phyloP scores from a whole-genome alignment of 768 basidiomycete species.

The Pleurotus citrinopileatus region DNA sequence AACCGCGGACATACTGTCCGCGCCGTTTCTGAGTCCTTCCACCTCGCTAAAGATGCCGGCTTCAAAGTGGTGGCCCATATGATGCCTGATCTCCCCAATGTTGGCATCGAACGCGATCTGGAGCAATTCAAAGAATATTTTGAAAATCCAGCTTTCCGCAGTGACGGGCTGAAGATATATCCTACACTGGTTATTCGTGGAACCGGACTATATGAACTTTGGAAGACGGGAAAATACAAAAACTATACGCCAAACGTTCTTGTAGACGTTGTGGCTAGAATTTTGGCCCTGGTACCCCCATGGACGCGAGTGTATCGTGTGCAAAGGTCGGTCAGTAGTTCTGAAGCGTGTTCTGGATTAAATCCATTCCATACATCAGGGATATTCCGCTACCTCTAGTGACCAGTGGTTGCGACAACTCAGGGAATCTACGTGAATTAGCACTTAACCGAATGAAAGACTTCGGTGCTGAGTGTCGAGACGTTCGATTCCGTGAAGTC shows the following conservation, averaged over 20 bases:
- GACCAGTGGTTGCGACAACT: conserved; percentile 95
- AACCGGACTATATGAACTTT: conserved; percentile 93
- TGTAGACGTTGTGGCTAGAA: conserved; percentile 94
- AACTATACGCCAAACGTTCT: conserved; percentile 99
- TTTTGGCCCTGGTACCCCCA: conserved; percentile 94
- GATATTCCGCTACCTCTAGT: conserved; percentile 98
- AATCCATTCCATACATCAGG: conserved; percentile 40
- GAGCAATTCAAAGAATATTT: conserved; percentile 99
- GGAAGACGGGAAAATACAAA: conserved; percentile 96
- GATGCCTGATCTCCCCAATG: conserved; percentile 99
- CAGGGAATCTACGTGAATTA: conserved; percentile 93
- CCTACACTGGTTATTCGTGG: conserved; percentile 97
- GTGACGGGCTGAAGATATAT: conserved; percentile 97
- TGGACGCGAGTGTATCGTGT: conserved; percentile 99
- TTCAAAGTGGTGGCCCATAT: conserved; percentile 99
- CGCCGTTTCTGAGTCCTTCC: conserved; percentile 95
- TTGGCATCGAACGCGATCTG: conserved; percentile 94
- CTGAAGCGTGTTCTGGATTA: background rate
- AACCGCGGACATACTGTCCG: conserved; percentile 99
- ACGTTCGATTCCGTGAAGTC: conserved; percentile 97
- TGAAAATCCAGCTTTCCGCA: conserved; percentile 96
- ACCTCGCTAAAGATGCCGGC: conserved; percentile 96
- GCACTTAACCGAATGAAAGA: conserved; percentile 98
- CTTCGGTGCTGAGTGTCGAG: conserved; percentile 95
- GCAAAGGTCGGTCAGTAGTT: conserved; percentile 60